These are phyloP conservation scores for Boletellus emodensis DNA, from an alignment of 768 basidiomycete genomes.

Conservation along the genomic window DNA sequence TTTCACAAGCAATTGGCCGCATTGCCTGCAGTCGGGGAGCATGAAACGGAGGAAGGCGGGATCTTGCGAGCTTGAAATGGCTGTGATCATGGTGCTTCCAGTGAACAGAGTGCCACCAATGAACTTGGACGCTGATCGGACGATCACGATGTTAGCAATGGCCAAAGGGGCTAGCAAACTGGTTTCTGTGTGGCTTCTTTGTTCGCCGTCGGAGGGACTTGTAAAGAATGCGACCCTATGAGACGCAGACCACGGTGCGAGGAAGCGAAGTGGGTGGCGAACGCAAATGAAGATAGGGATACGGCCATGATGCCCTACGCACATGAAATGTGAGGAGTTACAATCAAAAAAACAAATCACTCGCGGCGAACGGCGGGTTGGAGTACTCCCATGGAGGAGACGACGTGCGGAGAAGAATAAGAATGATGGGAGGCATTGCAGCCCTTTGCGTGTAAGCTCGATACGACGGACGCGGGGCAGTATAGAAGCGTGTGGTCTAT, in stretches of 20 bases:
- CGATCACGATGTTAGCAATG: slow-evolving; percentile 7
- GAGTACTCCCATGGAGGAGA: slow-evolving; percentile 91
- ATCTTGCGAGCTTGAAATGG: slow-evolving; percentile 65
- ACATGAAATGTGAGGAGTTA: slow-evolving; percentile 5
- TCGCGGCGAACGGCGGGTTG: slow-evolving; percentile 74
- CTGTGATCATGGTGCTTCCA: slow-evolving; percentile 54
- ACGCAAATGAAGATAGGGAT: slow-evolving; percentile 66
- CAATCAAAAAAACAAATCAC: slow-evolving; percentile 23
- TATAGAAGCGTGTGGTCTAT: background rate
- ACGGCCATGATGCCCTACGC: slow-evolving; percentile 69
- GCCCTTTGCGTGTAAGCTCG: slow-evolving; percentile 66
- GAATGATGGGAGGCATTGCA: slow-evolving; percentile 65
- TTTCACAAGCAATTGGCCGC: slow-evolving; percentile 58
- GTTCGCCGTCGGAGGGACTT: slow-evolving; percentile 69
- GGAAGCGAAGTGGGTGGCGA: slow-evolving; percentile 71
- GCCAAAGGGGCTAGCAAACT: slow-evolving; percentile 39
- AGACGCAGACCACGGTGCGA: slow-evolving; percentile 72
- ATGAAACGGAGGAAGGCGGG: slow-evolving; percentile 1
- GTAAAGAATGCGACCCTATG: slow-evolving; percentile 63
- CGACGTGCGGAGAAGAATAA: slow-evolving; percentile 47
- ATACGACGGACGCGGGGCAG: slow-evolving; percentile 1
- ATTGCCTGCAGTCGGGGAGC: slow-evolving; percentile 37
- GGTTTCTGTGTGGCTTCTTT: slow-evolving; percentile 71
- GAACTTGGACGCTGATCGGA: slow-evolving; percentile 52
- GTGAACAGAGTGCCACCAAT: slow-evolving; percentile 59